Evolutionary conservation across 2,329 filamentous ascomycete genomes (phyloP), one percentile per base, ranked within the genome.

Genomic region (Aspergillus glaucus): DNA sequence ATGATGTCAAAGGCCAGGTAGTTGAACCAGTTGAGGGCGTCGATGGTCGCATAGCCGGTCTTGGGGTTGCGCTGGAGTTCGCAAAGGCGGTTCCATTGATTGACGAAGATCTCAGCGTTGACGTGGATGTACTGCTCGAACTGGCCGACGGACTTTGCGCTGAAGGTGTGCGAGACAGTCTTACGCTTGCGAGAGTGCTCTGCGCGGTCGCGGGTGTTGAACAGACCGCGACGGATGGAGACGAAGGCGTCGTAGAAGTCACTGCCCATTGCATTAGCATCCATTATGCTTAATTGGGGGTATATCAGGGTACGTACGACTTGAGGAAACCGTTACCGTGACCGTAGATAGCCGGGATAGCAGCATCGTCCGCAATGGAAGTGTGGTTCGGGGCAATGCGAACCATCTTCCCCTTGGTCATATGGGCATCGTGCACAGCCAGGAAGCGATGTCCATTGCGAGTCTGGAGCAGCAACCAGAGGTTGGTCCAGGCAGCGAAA

Each of bases 201-300:
- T 0, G 76, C 75, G 44, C 91, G 80, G 70, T 91, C 82, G 28
- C 91, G 79, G 0, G 90, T 95, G 69, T 94, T 95, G 81, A 95
- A 96, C 10, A 96, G 77, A 17, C 89, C 89, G 10, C 88, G 81
- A 45, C 80, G 81, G 62, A 95, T 94, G 10, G 87, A 91, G 47
- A 95, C 89, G 60, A 95, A 95, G 44, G 88, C 87, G 61, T 95
- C 88, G 60, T 95, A 95, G 71, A 91, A 95, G 2, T 92, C 84
- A 39, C 86, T 89, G 50, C 22, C 10, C n/a, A 40, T 17, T 34
- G 1, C 8, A 21, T 44, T 34, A 43, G 41, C 26, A 8, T 30
- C 21, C 2, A 17, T 43, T 8, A 15, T 3, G n/a, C n/a, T 15
- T 28, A 21, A 32, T 15, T 15, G 21, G 26, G 12, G 2, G 28